Base-by-base conservation (phyloP, 192 early-diverging fungal genomes). In the Fimicolochytrium jonesii region DNA sequence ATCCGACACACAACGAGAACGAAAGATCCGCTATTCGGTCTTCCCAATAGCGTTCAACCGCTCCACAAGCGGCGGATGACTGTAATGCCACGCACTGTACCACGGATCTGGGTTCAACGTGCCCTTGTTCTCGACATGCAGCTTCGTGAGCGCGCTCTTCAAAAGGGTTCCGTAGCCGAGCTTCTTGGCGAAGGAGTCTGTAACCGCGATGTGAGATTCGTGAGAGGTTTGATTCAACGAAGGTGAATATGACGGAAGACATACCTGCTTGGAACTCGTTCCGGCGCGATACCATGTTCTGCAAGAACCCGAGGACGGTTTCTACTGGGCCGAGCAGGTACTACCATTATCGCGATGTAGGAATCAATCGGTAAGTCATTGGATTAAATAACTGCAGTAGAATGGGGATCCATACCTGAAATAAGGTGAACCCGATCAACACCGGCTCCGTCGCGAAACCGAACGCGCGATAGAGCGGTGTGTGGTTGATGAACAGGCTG, bases 191-290 rank as follows among this genome's bases (percentile, higher is more conserved):
- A 82, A 98, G 9, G 80, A 84, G 68, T 98, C 95, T 4, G n/a
- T n/a, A n/a, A n/a, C n/a, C n/a, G n/a, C n/a, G n/a, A n/a, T n/a
- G n/a, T n/a, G n/a, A n/a, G 93, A 91, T 69, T 96, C 94, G n/a
- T n/a, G n/a, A n/a, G n/a, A n/a, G n/a, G n/a, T n/a, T n/a, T n/a
- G n/a, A n/a, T n/a, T n/a, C n/a, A n/a, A n/a, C n/a, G n/a, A n/a
- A n/a, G n/a, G n/a, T n/a, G n/a, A n/a, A n/a, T n/a, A n/a, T n/a
- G n/a, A n/a, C n/a, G n/a, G n/a, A n/a, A n/a, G n/a, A 6, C n/a
- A n/a, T n/a, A n/a, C n/a, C n/a, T n/a, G 94, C 94, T 70, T 97
- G 84, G 66, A 91, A 98, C 76, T 98, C 95, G 65, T 98, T 82
- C 58, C 81, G 74, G 29, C 95, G 80, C 28, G 90, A 90, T 59